Evolutionary conservation across 768 basidiomycete genomes (phyloP), one percentile per base, ranked within the genome.

Genomic region (Agrocybe praecox): DNA sequence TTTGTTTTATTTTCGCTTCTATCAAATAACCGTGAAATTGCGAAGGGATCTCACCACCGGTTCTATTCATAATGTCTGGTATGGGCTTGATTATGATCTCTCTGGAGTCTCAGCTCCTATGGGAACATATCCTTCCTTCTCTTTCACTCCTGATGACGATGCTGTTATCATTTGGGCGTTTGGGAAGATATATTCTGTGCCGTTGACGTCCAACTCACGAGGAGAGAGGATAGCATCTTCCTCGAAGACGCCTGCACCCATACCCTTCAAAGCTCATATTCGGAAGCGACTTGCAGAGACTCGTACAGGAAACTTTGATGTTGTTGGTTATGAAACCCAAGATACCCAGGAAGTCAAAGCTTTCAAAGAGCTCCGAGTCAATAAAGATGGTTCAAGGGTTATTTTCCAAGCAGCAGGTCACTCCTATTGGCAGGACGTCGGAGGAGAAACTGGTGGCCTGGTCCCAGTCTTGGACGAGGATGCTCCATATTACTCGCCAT

Each of bases 41-140:
- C 12, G n/a, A 55, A 90, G 89, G 65, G 89, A 90, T 64, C 72
- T 91, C 18, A 66, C 74, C 36, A 87, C 86, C 0, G 89, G 89
- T 17, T 86, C 86, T 2, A 72, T 88, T 36, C 81, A 80, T 61
- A 70, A 90, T 63, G 68, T 85, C 17, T 90, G 86, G 86, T 71
- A 89, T 53, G 89, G 87, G 0, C 74, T 91, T 29, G 86, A 80
- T 2, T 89, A 88, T 62, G 89, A 91, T 65, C 74, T 86, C n/a
- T 76, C 76, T 19, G 67, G 68, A 10, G 75, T 89, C 49, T 89
- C 84, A 9, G 86, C 88, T 14, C 89, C 89, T 0, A 90, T 90
- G 87, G 87, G 88, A 11, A 91, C 89, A 40, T 91, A 91, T 61
- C 89, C 89, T 0, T 85, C 87, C 1, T 91, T 88, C 64, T 78